phyloP scores from a whole-genome alignment of 1,139 yeast species.

The Geotrichum reessii region DNA sequence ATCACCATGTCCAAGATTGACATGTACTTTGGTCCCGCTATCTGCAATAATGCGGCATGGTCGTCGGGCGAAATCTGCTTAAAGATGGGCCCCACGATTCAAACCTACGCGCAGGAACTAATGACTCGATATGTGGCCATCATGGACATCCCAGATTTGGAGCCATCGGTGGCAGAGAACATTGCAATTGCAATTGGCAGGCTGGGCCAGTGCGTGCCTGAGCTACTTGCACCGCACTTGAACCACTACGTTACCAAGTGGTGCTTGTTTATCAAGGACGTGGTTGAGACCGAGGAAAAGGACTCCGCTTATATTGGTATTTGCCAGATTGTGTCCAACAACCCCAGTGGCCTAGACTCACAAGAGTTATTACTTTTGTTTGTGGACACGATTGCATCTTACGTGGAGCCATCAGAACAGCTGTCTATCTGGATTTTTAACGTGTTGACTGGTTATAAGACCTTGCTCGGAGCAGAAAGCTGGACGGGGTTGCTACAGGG shows the following conservation, averaged over 20 bases:
- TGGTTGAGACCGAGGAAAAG: slow-evolving; percentile 75
- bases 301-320: slow-evolving; percentile 76
- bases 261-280: slow-evolving; percentile 59
- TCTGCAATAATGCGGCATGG: slow-evolving; percentile 90
- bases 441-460: slow-evolving; percentile 37
- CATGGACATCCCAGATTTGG: slow-evolving; percentile 42
- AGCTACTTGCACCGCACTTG: slow-evolving; percentile 52
- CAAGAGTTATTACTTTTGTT: slow-evolving; percentile 50
- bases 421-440: slow-evolving; percentile 32
- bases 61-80: slow-evolving; percentile 81
- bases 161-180: slow-evolving; percentile 69
- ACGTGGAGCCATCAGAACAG: slow-evolving; percentile 41
- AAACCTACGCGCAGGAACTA: slow-evolving; percentile 54
- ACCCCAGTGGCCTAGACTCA: slow-evolving; percentile 61
- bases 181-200: slow-evolving; percentile 91
- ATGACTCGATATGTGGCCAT: slow-evolving; percentile 56
- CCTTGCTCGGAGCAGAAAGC: slow-evolving; percentile 13
- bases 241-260: slow-evolving; percentile 55
- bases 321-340: slow-evolving; percentile 54
- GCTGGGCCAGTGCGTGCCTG: slow-evolving; percentile 63
- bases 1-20: slow-evolving; percentile 59
- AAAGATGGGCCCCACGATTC: slow-evolving; percentile 40
- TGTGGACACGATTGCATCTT: slow-evolving; percentile 59
- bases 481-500: slow-evolving; percentile 32
- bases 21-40: slow-evolving; percentile 45